Percentiles rank a stretch among this genome's conserved stretches.
Conservation (phyloP, 1,284 basidiomycete genomes). For the Cronartium quercuum region DNA sequence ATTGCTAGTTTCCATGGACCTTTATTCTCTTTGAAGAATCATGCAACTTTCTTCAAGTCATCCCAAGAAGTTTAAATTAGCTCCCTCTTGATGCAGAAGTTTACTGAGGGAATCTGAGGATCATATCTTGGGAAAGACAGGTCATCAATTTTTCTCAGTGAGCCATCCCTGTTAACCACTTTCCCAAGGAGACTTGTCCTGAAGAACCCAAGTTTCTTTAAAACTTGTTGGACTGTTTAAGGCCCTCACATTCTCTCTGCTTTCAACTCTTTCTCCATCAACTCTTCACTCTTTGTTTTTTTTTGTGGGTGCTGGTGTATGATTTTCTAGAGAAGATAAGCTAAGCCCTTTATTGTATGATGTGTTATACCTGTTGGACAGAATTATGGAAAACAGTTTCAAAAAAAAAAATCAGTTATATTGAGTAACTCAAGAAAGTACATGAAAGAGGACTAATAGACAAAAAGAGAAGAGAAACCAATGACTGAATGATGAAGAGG, state of each 20-base stretch:
- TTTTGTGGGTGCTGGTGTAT: background rate
- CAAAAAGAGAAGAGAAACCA: too few species aligned
- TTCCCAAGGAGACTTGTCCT: background rate
- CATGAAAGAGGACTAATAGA: too few species aligned
- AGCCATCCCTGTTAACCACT: background rate
- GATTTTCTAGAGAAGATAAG: background rate
- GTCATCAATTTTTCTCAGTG: background rate
- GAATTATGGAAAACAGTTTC: too few species aligned
- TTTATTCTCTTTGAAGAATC: background rate
- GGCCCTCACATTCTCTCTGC: background rate
- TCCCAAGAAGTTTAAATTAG: background rate
- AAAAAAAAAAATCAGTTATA: too few species aligned
- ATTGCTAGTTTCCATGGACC: background rate
- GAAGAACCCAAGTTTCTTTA: background rate
- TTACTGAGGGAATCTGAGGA: background rate
- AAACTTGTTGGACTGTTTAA: background rate
- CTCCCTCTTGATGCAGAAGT: background rate
- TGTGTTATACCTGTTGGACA: too few species aligned
- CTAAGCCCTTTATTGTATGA: background rate
- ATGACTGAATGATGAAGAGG: too few species aligned
- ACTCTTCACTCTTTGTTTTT: background rate
- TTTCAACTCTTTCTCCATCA: background rate
- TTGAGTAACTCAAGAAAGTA: too few species aligned
- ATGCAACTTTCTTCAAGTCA: background rate
- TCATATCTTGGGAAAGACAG: background rate